Evolutionary conservation across 768 basidiomycete species (phyloP).

Genomic region (Boletellus emodensis): DNA sequence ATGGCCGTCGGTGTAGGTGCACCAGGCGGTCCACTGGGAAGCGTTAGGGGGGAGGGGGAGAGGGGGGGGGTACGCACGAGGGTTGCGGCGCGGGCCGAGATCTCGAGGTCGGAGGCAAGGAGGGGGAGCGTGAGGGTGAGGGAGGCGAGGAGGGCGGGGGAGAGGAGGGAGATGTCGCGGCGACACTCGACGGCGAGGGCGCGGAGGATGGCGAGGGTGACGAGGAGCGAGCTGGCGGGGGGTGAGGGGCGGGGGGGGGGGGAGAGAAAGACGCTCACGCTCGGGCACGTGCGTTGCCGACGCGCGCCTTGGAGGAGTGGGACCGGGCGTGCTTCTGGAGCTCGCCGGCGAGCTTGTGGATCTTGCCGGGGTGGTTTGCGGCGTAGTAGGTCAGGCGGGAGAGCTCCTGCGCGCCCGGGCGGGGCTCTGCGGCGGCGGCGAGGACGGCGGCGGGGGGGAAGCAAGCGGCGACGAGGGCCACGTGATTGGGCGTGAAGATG

Average conservation of each 20-base stretch:
- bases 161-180: slow-evolving; percentile 72
- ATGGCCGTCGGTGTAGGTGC: slow-evolving; percentile 85
- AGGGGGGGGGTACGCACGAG: slow-evolving; percentile 50
- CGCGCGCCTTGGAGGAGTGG: slow-evolving; percentile 61
- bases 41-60: neutral
- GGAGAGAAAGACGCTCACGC: slow-evolving; percentile 51
- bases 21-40: slow-evolving; percentile 84
- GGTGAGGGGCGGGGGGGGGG: neutral
- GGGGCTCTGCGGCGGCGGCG: slow-evolving; percentile 65
- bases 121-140: slow-evolving; percentile 54
- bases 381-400: slow-evolving; percentile 85
- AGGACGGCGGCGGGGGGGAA: slow-evolving; percentile 79
- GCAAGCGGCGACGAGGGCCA: slow-evolving; percentile 78
- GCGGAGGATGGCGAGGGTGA: slow-evolving; percentile 79
- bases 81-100: slow-evolving; percentile 71
- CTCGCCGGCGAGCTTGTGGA: slow-evolving; percentile 71
- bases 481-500: slow-evolving; percentile 78
- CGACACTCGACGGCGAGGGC: slow-evolving; percentile 84
- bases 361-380: slow-evolving; percentile 76
- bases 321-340: slow-evolving; percentile 67
- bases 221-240: slow-evolving; percentile 60
- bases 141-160: slow-evolving; percentile 62
- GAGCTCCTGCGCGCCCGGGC: slow-evolving; percentile 80
- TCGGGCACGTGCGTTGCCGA: slow-evolving; percentile 72
- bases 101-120: slow-evolving; percentile 65